Base-by-base conservation (phyloP, 768 basidiomycete species). In the Pholiota conissans region DNA sequence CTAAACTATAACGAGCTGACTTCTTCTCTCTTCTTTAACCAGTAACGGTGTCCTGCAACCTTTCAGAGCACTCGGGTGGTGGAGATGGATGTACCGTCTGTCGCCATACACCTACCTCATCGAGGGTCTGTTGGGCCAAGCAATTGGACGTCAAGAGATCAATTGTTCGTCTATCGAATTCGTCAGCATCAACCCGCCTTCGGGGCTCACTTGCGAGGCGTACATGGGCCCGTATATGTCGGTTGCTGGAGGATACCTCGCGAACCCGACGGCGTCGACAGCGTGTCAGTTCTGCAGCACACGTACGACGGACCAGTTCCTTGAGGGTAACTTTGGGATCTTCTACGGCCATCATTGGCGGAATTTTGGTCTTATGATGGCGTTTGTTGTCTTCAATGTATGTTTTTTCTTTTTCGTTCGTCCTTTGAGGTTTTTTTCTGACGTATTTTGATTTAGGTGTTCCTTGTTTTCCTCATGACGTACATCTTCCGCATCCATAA, bases 11-110 rank as follows among this genome's bases (percentile, higher is more conserved):
- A 32, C 46, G 46, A 7, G 47, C 16, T 52, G 39, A 39, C 49
- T 34, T 14, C 30, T 39, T 40, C 28, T 35, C 14, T 48, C 35
- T 29, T 55, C 13, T 49, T n/a, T n/a, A n/a, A n/a, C n/a, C n/a
- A 81, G 79, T 62, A 76, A 84, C 61, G 86, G 85, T 56, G 84
- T 87, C 51, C 65, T 89, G 4, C 86, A 89, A 62, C 87, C 86
- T 3, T 84, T 74, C 65, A 61, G 74, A 6, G 74, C 75, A 16
- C 78, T 88, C 14, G 83, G 82, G 3, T 86, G 84, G 81, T 89
- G 87, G 87, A 68, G 65, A 47, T 87, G 85, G 84, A 84, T 86
- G 84, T 73, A 76, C 59, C 74, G 67, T 54, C 54, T 80, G 27
- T 82, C 82, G 3, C 83, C 83, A 0, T 84, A 74, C 66, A 81